Evolutionary conservation across 257 asterid genomes (phyloP).

Genomic region (Primulina tabacum): DNA sequence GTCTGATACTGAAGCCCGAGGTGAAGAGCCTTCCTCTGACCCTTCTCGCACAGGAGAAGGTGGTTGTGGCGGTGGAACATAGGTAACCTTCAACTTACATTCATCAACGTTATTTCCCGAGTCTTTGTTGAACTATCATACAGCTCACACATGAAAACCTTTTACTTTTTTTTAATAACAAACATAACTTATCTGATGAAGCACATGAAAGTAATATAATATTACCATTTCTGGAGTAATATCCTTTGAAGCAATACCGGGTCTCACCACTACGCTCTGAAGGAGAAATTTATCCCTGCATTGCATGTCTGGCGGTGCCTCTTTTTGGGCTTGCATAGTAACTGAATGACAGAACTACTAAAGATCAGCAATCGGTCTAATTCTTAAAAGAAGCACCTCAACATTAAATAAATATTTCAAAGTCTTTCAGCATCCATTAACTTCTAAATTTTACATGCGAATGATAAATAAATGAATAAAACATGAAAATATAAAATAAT

Average conservation of each 20-base stretch:
- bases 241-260: slow-evolving; percentile 52
- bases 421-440: background rate
- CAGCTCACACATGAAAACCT: slow-evolving; percentile 14
- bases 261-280: slow-evolving; percentile 57
- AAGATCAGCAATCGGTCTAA: slow-evolving; percentile 13
- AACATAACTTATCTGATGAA: background rate
- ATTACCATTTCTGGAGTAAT: slow-evolving; percentile 68
- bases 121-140: slow-evolving; percentile 56
- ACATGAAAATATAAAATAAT: background rate
- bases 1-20: slow-evolving; percentile 52
- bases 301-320: slow-evolving; percentile 70
- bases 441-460: background rate
- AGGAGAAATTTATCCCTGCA: slow-evolving; percentile 78
- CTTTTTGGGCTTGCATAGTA: slow-evolving; percentile 83
- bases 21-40: slow-evolving; percentile 69
- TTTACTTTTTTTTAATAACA: background rate
- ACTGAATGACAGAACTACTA: slow-evolving; percentile 36
- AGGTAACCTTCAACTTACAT: slow-evolving; percentile 67
- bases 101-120: slow-evolving; percentile 60
- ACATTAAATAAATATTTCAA: background rate
- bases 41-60: slow-evolving; percentile 81
- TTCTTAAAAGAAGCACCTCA: background rate
- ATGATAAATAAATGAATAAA: no score
- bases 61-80: slow-evolving; percentile 64
- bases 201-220: background rate